Conservation (phyloP, 2,329 filamentous ascomycete species). For the Pseudocercospora ulei region DNA sequence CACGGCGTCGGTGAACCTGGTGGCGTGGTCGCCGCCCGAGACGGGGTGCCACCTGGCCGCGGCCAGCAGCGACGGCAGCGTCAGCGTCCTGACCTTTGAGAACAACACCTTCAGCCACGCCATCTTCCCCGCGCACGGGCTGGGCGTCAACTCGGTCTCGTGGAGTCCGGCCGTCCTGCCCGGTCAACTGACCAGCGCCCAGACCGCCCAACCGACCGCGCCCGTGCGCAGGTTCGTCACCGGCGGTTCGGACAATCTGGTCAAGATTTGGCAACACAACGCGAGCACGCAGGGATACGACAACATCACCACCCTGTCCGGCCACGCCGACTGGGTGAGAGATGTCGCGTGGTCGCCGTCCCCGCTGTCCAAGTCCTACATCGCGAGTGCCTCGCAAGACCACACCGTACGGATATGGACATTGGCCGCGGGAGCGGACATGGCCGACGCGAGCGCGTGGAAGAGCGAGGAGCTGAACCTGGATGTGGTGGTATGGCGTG, state of each 20-base stretch:
- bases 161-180: conserved; percentile 84
- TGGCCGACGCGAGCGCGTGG: conserved; percentile 57
- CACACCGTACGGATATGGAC: conserved; percentile 98
- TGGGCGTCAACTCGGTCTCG: conserved; percentile 89
- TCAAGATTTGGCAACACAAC: conserved; percentile 89
- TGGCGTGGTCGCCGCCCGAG: conserved; percentile 96
- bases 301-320: conserved; percentile 54
- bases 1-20: conserved; percentile 92
- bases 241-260: conserved; percentile 81
- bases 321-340: conserved; percentile 92
- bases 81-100: conserved; percentile 91
- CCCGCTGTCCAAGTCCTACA: conserved; percentile 90
- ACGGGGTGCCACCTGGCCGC: conserved; percentile 88
- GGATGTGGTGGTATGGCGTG: conserved; percentile 83
- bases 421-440: conserved; percentile 34
- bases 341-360: conserved; percentile 97
- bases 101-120: conserved; percentile 87
- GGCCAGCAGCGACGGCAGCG: conserved; percentile 85
- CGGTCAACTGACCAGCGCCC: conserved; percentile 68
- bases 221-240: conserved; percentile 75
- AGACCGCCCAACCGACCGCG: conserved; percentile 42
- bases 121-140: conserved; percentile 81
- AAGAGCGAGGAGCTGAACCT: conserved; percentile 75
- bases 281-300: conserved; percentile 34
- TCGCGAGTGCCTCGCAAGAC: conserved; percentile 89